These are phyloP conservation scores for Sugiyamaella sp. DNA, from an alignment of 1,139 yeast species.

Conservation along the genomic window DNA sequence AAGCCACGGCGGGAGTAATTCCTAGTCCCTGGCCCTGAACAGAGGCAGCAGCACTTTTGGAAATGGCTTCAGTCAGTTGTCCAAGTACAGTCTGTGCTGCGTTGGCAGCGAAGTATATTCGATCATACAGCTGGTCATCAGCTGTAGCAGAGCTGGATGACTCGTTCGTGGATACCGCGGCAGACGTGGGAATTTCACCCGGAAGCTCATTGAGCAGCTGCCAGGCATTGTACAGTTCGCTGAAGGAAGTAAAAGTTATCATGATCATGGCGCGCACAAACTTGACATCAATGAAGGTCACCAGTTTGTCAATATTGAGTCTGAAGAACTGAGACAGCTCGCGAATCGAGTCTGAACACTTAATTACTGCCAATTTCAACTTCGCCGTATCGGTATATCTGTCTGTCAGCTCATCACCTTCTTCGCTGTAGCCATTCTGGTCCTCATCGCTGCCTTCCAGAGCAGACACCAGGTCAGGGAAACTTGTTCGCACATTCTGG, in stretches of 20 bases:
- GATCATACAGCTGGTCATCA: conserved; percentile 74
- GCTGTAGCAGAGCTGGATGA: conserved; percentile 48
- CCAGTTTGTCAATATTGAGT: conserved; percentile 31
- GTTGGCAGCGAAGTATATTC: conserved; percentile 72
- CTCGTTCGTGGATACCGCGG: conserved; percentile 18
- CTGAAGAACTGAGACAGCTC: conserved; percentile 31
- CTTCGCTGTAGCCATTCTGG: conserved; percentile 12
- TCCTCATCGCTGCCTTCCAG: conserved; percentile 30
- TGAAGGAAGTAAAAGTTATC: conserved; percentile 70
- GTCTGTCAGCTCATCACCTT: too few species aligned
- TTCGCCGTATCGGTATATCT: conserved; percentile 6
- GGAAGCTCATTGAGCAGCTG: conserved; percentile 46
- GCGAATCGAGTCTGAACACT: conserved; percentile 32
- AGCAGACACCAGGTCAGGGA: conserved; percentile 34
- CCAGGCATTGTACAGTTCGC: conserved; percentile 78
- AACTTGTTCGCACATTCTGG: conserved; percentile 51
- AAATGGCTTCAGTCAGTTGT: conserved; percentile 75
- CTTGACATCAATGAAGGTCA: conserved; percentile 59
- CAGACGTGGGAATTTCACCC: conserved; percentile 25
- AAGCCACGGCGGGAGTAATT: conserved; percentile 52
- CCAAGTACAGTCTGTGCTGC: conserved; percentile 81
- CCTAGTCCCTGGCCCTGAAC: conserved; percentile 38
- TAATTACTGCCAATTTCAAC: conserved; percentile 22
- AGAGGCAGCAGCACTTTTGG: conserved; percentile 66
- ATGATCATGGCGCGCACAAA: conserved; percentile 73